Conservation (phyloP, 2,329 filamentous ascomycete genomes). For the Aureobasidium sp. region DNA sequence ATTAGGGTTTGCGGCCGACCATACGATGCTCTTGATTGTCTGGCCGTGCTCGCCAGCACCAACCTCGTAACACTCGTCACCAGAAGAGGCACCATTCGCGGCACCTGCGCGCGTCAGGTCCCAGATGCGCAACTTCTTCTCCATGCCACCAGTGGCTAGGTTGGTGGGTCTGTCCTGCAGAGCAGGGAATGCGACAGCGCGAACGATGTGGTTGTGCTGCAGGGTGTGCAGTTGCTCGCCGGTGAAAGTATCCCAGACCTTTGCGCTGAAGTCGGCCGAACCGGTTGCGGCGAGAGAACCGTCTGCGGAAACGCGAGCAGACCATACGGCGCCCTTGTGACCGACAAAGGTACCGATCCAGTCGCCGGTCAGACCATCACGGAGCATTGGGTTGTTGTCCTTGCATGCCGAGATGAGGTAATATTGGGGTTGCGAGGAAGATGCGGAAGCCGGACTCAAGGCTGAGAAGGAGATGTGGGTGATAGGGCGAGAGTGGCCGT, state of each 20-base stretch:
- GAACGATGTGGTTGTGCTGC: conserved; percentile 90
- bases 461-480: conserved; percentile 87
- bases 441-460: conserved; percentile 42
- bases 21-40: conserved; percentile 93
- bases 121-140: conserved; percentile 94
- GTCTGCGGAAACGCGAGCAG: conserved; percentile 82
- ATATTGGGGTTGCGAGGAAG: conserved; percentile 47
- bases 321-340: conserved; percentile 97
- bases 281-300: conserved; percentile 83
- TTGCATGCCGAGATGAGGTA: conserved; percentile 73
- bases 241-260: conserved; percentile 94
- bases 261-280: conserved; percentile 84
- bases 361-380: conserved; percentile 89
- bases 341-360: conserved; percentile 98
- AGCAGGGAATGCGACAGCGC: conserved; percentile 72
- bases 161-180: conserved; percentile 60
- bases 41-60: conserved; percentile 74
- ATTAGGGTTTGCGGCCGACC: conserved; percentile 74
- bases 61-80: conserved; percentile 60
- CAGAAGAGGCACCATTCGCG: conserved; percentile 25
- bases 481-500: conserved; percentile 87
- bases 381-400: conserved; percentile 98
- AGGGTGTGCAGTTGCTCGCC: conserved; percentile 83
- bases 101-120: conserved; percentile 61
- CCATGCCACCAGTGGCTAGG: conserved; percentile 85